Base-by-base conservation (phyloP, 2,329 filamentous ascomycete genomes). In the Lomentospora prolificans region DNA sequence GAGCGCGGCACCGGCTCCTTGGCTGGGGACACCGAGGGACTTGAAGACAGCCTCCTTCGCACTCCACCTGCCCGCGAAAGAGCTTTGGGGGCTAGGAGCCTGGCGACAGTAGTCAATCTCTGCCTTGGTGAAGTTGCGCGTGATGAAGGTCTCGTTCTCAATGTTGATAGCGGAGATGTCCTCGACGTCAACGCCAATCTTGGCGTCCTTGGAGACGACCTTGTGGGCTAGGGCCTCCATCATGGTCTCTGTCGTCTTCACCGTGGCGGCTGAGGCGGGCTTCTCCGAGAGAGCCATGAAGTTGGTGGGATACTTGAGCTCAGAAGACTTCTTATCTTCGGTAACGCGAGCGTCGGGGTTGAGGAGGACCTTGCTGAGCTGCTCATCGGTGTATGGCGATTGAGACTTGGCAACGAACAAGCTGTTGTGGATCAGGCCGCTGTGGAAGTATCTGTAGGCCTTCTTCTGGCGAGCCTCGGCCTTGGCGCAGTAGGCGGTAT, bases 11-110 rank as follows among this genome's bases (percentile, higher is more conserved):
- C 95, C 94, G 8, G 87, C 91, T 59, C 94, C 94, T 72, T 88
- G 85, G 71, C 91, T 87, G 63, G 80, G 75, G 10, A 97, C 91
- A 62, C 91, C 90, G 12, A 99, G 78, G 36, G 89, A 90, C 82
- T 99, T 99, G 80, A 99, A 99, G 1, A 99, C 91, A 27, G 94
- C 94, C 74, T 99, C 94, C 77, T 99, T 99, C 33, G 94, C 94
- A 65, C 87, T 92, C 94, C 94, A 99, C 63, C 90, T 85, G 52
- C 94, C 94, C 4, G 92, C 90, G 72, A 96, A 99, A 53, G 90
- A 95, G 61, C 91, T 89, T 67, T 90, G 89, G 1, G 90, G 88
- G 66, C 81, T 86, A 4, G 90, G 75, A 14, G 89, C 86, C 66
- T 86, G 83, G 60, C 79, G 79, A 77, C 95, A 99, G 76, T 99